phyloP scores from a whole-genome alignment of 805 yeast genomes.

The Kuraishia floccosa region DNA sequence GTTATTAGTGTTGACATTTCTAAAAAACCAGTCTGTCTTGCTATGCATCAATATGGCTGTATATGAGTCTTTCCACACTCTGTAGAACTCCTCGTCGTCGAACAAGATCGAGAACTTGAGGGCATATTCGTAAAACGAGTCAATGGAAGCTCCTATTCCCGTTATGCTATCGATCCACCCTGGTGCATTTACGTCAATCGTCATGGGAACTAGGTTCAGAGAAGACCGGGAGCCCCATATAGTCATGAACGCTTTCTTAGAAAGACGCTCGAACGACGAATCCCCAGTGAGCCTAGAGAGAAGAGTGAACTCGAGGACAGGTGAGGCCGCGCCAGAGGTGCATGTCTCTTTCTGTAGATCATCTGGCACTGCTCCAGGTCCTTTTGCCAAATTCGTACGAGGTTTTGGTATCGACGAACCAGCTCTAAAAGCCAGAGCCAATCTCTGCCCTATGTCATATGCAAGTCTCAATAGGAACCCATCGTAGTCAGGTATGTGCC shows the following conservation, averaged over 20 bases:
- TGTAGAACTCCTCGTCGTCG: slow-evolving; percentile 37
- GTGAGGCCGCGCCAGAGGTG: slow-evolving; percentile 79
- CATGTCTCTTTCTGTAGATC: slow-evolving; percentile 55
- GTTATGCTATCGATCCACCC: slow-evolving; percentile 49
- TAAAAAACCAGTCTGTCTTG: slow-evolving; percentile 36
- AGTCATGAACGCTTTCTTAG: slow-evolving; percentile 52
- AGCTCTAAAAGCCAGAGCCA: slow-evolving; percentile 62
- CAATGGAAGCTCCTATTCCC: slow-evolving; percentile 87
- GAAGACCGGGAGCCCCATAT: slow-evolving; percentile 59
- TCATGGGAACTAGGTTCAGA: slow-evolving; percentile 66
- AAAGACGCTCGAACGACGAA: slow-evolving; percentile 48
- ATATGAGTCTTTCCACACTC: slow-evolving; percentile 53
- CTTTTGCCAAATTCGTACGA: slow-evolving; percentile 54
- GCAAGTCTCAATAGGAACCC: slow-evolving; percentile 69
- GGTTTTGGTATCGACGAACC: slow-evolving; percentile 65
- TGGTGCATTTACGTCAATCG: slow-evolving; percentile 31
- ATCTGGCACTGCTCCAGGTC: slow-evolving; percentile 32
- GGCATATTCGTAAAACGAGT: slow-evolving; percentile 85
- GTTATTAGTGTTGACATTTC: slow-evolving; percentile 40
- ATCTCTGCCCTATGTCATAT: slow-evolving; percentile 58
- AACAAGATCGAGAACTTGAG: slow-evolving; percentile 67
- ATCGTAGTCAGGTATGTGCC: slow-evolving; percentile 36
- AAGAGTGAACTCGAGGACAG: slow-evolving; percentile 70
- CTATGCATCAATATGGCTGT: slow-evolving; percentile 45
- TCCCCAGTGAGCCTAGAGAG: slow-evolving; percentile 71